These are phyloP conservation scores for Yarrowia alimentaria DNA, from an alignment of 805 yeast species.

Conservation along the genomic window DNA sequence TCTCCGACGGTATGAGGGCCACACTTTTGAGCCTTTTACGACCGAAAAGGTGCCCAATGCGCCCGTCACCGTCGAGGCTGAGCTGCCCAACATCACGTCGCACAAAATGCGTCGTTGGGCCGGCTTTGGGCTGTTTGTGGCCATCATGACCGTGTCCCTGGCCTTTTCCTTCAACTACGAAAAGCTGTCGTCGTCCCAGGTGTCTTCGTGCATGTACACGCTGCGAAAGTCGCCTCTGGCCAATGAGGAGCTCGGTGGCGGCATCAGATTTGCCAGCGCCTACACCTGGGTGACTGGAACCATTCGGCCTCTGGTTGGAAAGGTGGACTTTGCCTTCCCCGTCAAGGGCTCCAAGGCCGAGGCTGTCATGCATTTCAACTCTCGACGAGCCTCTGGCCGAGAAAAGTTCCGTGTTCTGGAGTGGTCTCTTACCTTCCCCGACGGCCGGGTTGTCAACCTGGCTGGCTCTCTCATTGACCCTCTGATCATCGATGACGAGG, in stretches of 20 bases:
- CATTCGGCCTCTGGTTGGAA: conserved; percentile 78
- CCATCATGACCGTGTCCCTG: conserved; percentile 54
- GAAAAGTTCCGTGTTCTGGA: conserved; percentile 58
- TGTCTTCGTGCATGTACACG: conserved; percentile 81
- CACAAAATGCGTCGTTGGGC: conserved; percentile 51
- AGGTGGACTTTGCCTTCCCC: conserved; percentile 67
- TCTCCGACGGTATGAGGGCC: conserved; percentile 21
- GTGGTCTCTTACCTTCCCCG: conserved; percentile 60
- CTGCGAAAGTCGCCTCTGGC: conserved; percentile 72
- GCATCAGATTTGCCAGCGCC: conserved; percentile 67
- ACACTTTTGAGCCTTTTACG: conserved; percentile 18
- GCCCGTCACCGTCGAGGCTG: conserved; percentile 68
- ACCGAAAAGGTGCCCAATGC: conserved; percentile 26
- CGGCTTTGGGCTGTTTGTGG: conserved; percentile 56
- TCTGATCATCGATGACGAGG: conserved; percentile 37
- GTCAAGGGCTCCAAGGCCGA: conserved; percentile 63
- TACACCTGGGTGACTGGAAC: conserved; percentile 91
- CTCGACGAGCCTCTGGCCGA: conserved; percentile 61
- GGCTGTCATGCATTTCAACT: conserved; percentile 60
- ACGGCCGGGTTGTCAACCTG: conserved; percentile 46
- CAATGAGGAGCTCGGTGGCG: conserved; percentile 63
- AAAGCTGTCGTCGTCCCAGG: conserved; percentile 83
- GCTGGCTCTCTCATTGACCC: conserved; percentile 48
- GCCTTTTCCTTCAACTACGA: conserved; percentile 86
- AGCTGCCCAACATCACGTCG: conserved; percentile 59